Conservation (phyloP, 2,329 filamentous ascomycete genomes). For the Neophaeococcomyces mojaviensis region DNA sequence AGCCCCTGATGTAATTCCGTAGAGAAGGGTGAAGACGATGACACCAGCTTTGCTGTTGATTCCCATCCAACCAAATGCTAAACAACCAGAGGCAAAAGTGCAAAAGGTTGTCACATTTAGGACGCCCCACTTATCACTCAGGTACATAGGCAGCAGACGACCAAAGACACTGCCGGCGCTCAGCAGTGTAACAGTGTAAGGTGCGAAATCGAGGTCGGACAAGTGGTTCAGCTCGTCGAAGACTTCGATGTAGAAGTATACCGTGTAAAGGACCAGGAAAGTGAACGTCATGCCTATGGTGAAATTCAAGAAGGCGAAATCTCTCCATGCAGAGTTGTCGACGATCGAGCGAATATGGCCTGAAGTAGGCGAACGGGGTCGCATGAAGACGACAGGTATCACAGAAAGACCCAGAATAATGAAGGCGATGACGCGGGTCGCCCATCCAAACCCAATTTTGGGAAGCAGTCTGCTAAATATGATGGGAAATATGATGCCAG, state of each 20-base stretch:
- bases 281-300: too few species aligned
- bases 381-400: constrained; percentile 34
- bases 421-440: constrained; percentile 40
- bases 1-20: too few species aligned
- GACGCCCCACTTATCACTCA: constrained; percentile 53
- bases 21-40: constrained; percentile 36
- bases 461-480: constrained; percentile 41
- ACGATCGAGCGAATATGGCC: too few species aligned
- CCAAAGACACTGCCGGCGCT: constrained; percentile 22
- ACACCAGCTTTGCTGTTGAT: constrained; percentile 33
- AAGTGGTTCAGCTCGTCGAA: constrained; percentile 43
- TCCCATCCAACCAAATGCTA: constrained; percentile 36
- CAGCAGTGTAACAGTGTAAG: constrained; percentile 32
- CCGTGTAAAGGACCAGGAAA: too few species aligned
- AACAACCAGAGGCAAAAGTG: constrained; percentile 34
- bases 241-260: too few species aligned
- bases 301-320: too few species aligned
- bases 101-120: constrained; percentile 47
- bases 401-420: constrained; percentile 41
- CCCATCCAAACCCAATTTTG: constrained; percentile 50
- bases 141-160: constrained; percentile 9
- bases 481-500: constrained; percentile 21
- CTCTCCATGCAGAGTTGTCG: too few species aligned
- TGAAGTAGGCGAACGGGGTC: constrained; percentile 38
- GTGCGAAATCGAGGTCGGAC: constrained; percentile 30